Conservation (phyloP, 2,329 filamentous ascomycete species). For the Talaromyces sp. region DNA sequence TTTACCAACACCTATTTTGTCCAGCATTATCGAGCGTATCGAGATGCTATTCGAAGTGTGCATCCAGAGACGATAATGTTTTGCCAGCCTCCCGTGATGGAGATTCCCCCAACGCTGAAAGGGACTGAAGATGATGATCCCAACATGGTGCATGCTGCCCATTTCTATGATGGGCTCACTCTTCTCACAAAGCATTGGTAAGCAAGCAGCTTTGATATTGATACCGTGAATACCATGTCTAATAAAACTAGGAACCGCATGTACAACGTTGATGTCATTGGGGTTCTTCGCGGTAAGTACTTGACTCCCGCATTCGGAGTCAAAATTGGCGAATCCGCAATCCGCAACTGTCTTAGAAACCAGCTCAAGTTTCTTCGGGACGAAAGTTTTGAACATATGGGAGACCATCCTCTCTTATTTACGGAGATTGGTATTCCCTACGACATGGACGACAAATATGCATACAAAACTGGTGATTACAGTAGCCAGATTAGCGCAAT, state of each 20-base stretch:
- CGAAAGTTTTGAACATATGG: conserved; percentile 83
- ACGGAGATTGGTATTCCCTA: conserved; percentile 97
- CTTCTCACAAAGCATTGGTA: conserved; percentile 95
- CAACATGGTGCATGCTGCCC: conserved; percentile 85
- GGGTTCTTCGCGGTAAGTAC: conserved; percentile 83
- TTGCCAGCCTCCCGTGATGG: conserved; percentile 85
- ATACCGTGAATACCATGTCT: not conserved
- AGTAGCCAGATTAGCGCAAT: conserved; percentile 85
- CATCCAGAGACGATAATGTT: conserved; percentile 82
- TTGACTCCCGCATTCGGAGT: conserved; percentile 84
- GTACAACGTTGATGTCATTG: conserved; percentile 96
- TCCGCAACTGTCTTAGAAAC: conserved; percentile 85
- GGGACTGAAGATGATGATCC: conserved; percentile 83
- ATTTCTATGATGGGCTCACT: conserved; percentile 96
- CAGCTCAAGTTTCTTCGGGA: conserved; percentile 77
- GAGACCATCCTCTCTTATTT: conserved; percentile 80
- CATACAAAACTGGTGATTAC: conserved; percentile 94
- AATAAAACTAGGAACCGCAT: conserved; percentile 61
- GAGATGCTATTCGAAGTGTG: conserved; percentile 64
- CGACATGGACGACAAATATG: conserved; percentile 95
- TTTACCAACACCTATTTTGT: conserved; percentile 93
- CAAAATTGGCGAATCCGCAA: conserved; percentile 86
- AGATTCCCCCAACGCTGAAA: conserved; percentile 83
- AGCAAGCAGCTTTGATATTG: conserved; percentile 6
- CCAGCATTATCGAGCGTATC: conserved; percentile 72